Conservation (phyloP, 495 filamentous ascomycete species). For the Aspergillus haitiensis region DNA sequence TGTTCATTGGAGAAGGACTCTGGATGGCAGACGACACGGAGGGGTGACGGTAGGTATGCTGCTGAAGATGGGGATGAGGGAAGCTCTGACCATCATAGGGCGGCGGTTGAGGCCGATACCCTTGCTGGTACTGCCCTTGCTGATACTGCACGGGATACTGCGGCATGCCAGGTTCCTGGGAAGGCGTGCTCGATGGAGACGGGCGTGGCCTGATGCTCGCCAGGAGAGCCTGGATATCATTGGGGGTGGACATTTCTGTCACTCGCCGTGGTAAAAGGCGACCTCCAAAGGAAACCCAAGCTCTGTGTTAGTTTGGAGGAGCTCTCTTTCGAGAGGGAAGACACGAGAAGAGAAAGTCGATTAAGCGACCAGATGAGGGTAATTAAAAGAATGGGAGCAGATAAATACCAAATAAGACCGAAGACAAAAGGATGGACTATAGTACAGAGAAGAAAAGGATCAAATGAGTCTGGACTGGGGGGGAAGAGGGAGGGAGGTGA, state of each 20-base stretch:
- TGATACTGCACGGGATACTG: constrained; percentile 40
- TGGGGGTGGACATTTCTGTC: constrained; percentile 56
- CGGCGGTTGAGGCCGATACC: constrained; percentile 39
- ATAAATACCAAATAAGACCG: constrained; percentile 4
- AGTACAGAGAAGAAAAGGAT: constrained; percentile 29
- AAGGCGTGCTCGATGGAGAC: constrained; percentile 37
- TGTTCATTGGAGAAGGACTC: constrained; percentile 45
- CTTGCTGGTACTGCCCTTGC: constrained; percentile 35
- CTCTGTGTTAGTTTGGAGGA: constrained; percentile 26
- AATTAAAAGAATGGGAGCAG: constrained; percentile 17
- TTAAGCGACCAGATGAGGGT: constrained; percentile 12
- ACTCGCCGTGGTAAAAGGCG: constrained; percentile 34
- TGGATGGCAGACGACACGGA: constrained; percentile 46
- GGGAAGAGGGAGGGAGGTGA: constrained; percentile 27
- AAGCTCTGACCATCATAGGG: constrained; percentile 43
- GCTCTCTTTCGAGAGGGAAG: constrained; percentile 45
- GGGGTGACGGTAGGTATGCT: constrained; percentile 49
- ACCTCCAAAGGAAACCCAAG: constrained; percentile 37
- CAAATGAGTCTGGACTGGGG: neutral
- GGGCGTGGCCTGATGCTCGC: constrained; percentile 48
- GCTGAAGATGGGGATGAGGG: constrained; percentile 35
- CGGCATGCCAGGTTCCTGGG: constrained; percentile 36
- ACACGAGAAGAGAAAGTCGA: constrained; percentile 20
- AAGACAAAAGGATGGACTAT: constrained; percentile 27
- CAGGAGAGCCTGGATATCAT: constrained; percentile 51